Percentiles rank a stretch among this genome's conserved stretches.
These are phyloP conservation scores for Phytophthora vignae DNA, from an alignment of 352 stramenopile species.

Conservation along the genomic window DNA sequence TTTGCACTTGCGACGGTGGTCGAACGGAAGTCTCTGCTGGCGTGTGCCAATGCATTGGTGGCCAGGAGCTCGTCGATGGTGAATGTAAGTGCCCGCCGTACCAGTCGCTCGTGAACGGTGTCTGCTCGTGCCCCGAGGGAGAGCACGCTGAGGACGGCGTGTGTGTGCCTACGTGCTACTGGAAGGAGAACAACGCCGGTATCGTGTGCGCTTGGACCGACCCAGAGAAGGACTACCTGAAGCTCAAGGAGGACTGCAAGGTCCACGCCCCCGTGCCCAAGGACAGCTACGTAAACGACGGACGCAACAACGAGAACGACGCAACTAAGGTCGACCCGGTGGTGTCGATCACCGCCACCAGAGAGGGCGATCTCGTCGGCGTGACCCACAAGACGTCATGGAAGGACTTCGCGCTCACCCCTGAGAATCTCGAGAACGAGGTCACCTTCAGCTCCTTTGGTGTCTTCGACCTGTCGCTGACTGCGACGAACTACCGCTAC, in stretches of 20 bases:
- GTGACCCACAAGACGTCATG: slow-evolving; percentile 16
- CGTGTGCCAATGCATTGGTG: neutral
- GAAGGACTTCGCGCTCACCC: slow-evolving; percentile 11
- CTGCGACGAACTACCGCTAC: slow-evolving; percentile 32
- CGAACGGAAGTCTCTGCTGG: neutral
- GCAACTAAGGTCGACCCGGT: neutral
- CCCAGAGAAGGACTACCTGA: neutral
- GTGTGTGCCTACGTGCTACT: slow-evolving; percentile 16
- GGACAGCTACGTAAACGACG: slow-evolving; percentile 36
- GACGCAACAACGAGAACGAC: slow-evolving; percentile 22
- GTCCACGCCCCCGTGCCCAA: slow-evolving; percentile 16
- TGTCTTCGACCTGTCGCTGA: slow-evolving; percentile 34
- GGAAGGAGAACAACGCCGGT: slow-evolving; percentile 17
- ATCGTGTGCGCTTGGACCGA: slow-evolving; percentile 6
- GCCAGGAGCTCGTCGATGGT: neutral
- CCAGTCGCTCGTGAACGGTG: neutral
- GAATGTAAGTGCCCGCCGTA: neutral
- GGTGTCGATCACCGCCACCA: slow-evolving; percentile 24
- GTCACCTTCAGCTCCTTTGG: slow-evolving; percentile 36
- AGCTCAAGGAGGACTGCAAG: slow-evolving; percentile 12
- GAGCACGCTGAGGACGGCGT: neutral
- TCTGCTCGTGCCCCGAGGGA: neutral
- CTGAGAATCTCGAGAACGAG: slow-evolving; percentile 21
- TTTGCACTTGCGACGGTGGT: neutral
- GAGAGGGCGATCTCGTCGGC: neutral